phyloP scores from a whole-genome alignment of 495 filamentous ascomycete species.

The Lentithecium fluviatile region DNA sequence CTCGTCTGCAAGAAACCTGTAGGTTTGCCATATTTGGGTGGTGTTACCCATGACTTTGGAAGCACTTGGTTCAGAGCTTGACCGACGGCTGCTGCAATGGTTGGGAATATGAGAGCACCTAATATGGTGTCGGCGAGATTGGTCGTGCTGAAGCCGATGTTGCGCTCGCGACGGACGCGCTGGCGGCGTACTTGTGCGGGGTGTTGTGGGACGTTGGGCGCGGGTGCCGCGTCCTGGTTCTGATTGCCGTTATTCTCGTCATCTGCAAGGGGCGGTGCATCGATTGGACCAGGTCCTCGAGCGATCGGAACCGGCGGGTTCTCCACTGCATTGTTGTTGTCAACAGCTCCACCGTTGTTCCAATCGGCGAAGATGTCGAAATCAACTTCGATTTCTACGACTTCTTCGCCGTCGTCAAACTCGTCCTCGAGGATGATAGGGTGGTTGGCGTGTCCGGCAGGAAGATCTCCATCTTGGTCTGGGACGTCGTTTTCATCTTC shows the following conservation, averaged over 20 bases:
- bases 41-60: constrained; percentile 62
- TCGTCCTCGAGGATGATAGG: constrained; percentile 50
- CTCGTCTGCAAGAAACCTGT: constrained; percentile 67
- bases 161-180: constrained; percentile 33
- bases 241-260: too few relatives aligned
- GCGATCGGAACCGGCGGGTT: constrained; percentile 31
- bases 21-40: constrained; percentile 36
- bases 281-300: constrained; percentile 27
- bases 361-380: constrained; percentile 40
- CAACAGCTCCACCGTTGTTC: constrained; percentile 37
- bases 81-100: constrained; percentile 64
- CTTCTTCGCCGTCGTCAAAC: constrained; percentile 45
- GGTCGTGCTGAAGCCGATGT: constrained; percentile 53
- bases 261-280: constrained; percentile 23
- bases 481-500: constrained; percentile 25
- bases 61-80: constrained; percentile 62
- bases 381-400: constrained; percentile 41
- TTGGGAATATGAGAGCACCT: constrained; percentile 63
- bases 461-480: constrained; percentile 25
- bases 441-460: constrained; percentile 47
- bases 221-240: constrained; percentile 20
- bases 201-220: constrained; percentile 27
- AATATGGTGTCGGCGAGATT: constrained; percentile 57
- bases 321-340: constrained; percentile 30
- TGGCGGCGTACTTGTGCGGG: constrained; percentile 1